Conservation (phyloP, 2,329 filamentous ascomycete species). For the Colletotrichum chlorophyti region DNA sequence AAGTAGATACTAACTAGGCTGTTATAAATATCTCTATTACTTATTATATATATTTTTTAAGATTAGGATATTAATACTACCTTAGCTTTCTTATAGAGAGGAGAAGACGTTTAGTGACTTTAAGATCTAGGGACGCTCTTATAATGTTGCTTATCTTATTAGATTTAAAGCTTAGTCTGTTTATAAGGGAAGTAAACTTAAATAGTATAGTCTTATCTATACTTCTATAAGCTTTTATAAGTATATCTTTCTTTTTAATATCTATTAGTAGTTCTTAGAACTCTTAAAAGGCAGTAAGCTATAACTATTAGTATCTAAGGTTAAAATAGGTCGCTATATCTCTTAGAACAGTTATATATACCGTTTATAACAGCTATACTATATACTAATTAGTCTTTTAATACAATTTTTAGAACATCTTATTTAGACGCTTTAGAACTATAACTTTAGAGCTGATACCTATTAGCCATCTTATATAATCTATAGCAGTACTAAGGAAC, state of each 20-base stretch:
- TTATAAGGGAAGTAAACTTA: constrained; percentile 1
- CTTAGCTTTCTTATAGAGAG: constrained; percentile 1
- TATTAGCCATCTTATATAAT: not conserved
- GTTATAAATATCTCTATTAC: not conserved
- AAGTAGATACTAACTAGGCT: not conserved
- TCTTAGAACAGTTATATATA: not conserved
- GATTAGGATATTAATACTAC: not conserved
- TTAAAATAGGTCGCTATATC: not conserved
- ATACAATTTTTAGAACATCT: not conserved
- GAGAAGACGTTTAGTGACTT: constrained; percentile 6
- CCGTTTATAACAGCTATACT: not conserved
- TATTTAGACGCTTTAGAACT: not conserved
- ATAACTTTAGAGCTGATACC: not conserved
- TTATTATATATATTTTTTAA: not conserved
- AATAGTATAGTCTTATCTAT: constrained; percentile 4
- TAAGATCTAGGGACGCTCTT: not conserved
- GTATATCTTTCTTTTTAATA: not conserved
- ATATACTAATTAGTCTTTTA: not conserved
- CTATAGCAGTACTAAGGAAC: not conserved
- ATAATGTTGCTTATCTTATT: not conserved
- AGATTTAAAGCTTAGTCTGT: constrained; percentile 3
- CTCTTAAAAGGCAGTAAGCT: constrained; percentile 7
- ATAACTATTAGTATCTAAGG: not conserved
- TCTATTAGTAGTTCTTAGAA: not conserved
- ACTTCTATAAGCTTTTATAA: not conserved